phyloP scores from a whole-genome alignment of 1,284 basidiomycete genomes.

The Laetiporus sulphureus region DNA sequence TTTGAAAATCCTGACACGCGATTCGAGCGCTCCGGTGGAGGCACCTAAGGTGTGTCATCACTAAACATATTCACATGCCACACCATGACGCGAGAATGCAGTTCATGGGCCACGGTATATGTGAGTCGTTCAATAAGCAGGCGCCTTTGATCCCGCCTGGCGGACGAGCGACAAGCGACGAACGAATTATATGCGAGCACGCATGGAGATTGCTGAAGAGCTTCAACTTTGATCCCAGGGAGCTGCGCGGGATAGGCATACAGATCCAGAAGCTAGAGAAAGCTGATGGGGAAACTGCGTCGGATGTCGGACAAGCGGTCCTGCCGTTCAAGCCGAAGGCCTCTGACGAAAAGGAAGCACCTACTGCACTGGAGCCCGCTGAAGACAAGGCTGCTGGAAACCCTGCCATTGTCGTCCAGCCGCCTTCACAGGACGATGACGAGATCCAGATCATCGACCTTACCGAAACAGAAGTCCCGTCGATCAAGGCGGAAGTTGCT shows the following conservation, averaged over 20 bases:
- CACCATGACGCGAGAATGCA: slow-evolving; percentile 22
- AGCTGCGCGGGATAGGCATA: slow-evolving; percentile 90
- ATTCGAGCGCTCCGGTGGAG: slow-evolving; percentile 83
- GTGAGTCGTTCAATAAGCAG: slow-evolving; percentile 80
- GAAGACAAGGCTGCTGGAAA: not conserved
- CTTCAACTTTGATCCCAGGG: slow-evolving; percentile 75
- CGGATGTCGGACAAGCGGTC: slow-evolving; percentile 42
- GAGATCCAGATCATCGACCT: slow-evolving; percentile 14
- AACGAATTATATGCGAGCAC: slow-evolving; percentile 65
- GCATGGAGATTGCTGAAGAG: slow-evolving; percentile 72
- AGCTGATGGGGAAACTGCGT: slow-evolving; percentile 15
- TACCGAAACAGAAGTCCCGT: slow-evolving; percentile 5
- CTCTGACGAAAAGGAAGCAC: not conserved
- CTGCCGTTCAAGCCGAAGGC: slow-evolving; percentile 41
- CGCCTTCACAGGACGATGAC: slow-evolving; percentile 29
- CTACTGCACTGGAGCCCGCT: not conserved
- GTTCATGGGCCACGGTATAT: slow-evolving; percentile 92
- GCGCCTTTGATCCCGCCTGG: slow-evolving; percentile 47
- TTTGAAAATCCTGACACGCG: slow-evolving; percentile 85
- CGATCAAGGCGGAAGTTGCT: slow-evolving; percentile 7
- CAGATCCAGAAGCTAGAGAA: slow-evolving; percentile 87
- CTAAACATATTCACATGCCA: not conserved
- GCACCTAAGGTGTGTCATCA: slow-evolving; percentile 70
- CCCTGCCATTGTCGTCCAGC: slow-evolving; percentile 27
- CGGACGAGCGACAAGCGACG: slow-evolving; percentile 70